These are phyloP conservation scores for Ilex aquifolium DNA, from an alignment of 257 asterid species.

Conservation along the genomic window DNA sequence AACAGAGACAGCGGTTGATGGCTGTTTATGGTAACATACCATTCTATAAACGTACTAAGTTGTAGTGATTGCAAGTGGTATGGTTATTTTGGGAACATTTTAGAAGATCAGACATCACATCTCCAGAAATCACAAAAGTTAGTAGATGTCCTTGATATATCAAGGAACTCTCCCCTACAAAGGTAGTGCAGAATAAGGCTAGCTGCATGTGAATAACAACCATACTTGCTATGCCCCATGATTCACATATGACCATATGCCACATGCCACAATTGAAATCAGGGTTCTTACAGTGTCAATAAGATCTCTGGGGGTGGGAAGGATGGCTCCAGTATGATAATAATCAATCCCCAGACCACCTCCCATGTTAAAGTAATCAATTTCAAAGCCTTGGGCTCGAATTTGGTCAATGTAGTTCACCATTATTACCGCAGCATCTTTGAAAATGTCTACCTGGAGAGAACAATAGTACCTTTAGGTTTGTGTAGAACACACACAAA, in stretches of 20 bases:
- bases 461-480: background rate
- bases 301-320: constrained; percentile 87
- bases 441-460: constrained; percentile 86
- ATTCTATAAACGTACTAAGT: no score
- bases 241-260: background rate
- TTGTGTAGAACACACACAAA: no score
- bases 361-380: constrained; percentile 82
- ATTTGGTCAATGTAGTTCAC: constrained; percentile 86
- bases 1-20: no score
- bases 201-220: no score
- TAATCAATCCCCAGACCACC: constrained; percentile 98
- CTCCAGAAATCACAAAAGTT: no score
- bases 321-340: constrained; percentile 83
- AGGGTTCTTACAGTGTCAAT: constrained; percentile 65
- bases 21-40: no score
- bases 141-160: no score
- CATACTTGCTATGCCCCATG: background rate
- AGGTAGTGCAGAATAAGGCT: no score
- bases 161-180: no score
- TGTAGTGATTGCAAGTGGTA: no score
- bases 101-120: no score
- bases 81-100: no score
- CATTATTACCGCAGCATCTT: constrained; percentile 95
- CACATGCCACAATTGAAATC: background rate
- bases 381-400: constrained; percentile 88